Base-by-base conservation (phyloP, 352 stramenopile species). In the Peronospora tabacina region DNA sequence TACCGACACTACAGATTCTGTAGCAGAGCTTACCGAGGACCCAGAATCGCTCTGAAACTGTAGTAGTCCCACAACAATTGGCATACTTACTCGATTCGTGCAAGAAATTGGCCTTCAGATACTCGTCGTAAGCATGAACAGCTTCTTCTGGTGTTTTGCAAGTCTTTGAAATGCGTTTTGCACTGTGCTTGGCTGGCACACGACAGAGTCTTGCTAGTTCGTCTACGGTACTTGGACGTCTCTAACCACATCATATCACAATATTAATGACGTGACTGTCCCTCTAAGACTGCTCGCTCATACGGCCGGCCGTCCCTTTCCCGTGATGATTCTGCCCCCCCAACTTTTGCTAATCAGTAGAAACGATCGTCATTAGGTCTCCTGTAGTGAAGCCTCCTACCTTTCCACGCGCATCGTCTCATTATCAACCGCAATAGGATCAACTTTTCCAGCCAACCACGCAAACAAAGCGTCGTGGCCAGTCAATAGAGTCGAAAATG, bases 141-240 rank as follows among this genome's bases (percentile, higher is more conserved):
- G 83, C 83, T 42, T 94, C 81, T 49, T 94, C 78, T 0, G 79
- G 71, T n/a, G 83, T 92, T 55, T 90, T 91, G 61, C 80, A 94
- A 20, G 75, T 91, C 67, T 90, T 94, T 16, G 79, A 89, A 49
- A 94, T 90, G 36, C 81, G 76, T 63, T 94, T 91, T 44, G 82
- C 78, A 35, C 72, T 89, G 72, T 91, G 90, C 63, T 90, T 91
- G 52, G 80, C 80, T 91, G 52, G 80, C 80, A n/a, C 81, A 79
- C 83, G 81, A 94, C 26, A 75, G 86, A 12, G 76, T 90, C 61
- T 92, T 90, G 52, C 77, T 94, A 20, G 81, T 91, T 55, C 90
- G 78, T 8, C 80, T 81, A 8, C 79, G 76, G 44, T 87, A 94
- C 63, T 90, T 90, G 67, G 83, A 91, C n/a, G 81, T 91, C 70